Evolutionary conservation across 2,329 filamentous ascomycete genomes (phyloP).

Genomic region (Dryadomyces quercus-mongolicae): DNA sequence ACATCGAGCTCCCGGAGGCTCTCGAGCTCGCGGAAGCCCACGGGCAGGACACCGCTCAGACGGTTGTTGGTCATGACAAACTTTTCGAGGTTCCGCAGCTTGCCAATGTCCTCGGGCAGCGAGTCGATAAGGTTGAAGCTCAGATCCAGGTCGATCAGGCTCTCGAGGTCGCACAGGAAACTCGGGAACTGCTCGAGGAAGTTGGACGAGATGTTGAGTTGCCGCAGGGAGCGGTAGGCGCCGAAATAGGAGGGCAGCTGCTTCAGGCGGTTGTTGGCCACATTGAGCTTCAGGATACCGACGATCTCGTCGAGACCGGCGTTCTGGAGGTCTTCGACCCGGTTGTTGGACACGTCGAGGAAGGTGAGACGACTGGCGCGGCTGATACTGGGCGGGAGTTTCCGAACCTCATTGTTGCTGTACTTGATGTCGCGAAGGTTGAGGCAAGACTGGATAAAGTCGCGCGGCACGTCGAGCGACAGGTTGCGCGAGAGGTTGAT

Average conservation of each 20-base stretch:
- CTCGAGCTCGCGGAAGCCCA: slow-evolving; percentile 57
- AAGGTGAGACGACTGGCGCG: slow-evolving; percentile 73
- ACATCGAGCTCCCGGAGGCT: slow-evolving; percentile 86
- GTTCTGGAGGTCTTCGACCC: slow-evolving; percentile 74
- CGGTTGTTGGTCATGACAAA: slow-evolving; percentile 95
- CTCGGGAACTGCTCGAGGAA: slow-evolving; percentile 74
- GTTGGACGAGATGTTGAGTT: slow-evolving; percentile 87
- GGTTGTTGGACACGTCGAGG: slow-evolving; percentile 90
- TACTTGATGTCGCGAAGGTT: slow-evolving; percentile 92
- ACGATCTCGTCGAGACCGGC: slow-evolving; percentile 66
- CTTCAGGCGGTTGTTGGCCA: slow-evolving; percentile 85
- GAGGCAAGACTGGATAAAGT: slow-evolving; percentile 89
- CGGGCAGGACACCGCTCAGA: slow-evolving; percentile 61
- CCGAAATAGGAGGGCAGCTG: slow-evolving; percentile 72
- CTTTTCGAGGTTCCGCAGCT: slow-evolving; percentile 68
- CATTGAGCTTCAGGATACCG: slow-evolving; percentile 74
- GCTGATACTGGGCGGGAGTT: slow-evolving; percentile 72
- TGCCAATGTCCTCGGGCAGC: slow-evolving; percentile 67
- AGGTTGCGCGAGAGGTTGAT: slow-evolving; percentile 89
- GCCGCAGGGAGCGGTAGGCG: slow-evolving; percentile 65
- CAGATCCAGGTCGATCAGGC: slow-evolving; percentile 83
- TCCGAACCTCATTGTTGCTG: slow-evolving; percentile 83
- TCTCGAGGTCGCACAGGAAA: slow-evolving; percentile 71
- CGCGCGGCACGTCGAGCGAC: slow-evolving; percentile 82
- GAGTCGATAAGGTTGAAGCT: slow-evolving; percentile 86